phyloP scores from a whole-genome alignment of 176 grass and related monocot species.

The Triticum monococcum region DNA sequence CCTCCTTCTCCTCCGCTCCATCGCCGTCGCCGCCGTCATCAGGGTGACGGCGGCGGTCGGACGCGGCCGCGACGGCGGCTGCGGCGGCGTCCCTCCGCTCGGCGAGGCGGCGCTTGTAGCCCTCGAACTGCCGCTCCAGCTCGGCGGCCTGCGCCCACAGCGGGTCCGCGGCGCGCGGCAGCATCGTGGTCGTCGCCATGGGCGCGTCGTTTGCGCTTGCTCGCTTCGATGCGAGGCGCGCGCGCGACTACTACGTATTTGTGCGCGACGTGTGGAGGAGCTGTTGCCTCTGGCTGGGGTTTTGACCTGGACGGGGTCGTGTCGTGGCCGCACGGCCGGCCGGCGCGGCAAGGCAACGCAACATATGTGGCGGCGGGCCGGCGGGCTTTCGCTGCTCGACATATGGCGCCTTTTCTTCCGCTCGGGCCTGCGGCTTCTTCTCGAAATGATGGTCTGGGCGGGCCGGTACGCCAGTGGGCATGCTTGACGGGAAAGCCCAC shows the following conservation, averaged over 20 bases:
- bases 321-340: slow-evolving; percentile 4
- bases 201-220: neutral
- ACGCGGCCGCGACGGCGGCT: neutral
- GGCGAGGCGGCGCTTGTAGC: slow-evolving; percentile 51
- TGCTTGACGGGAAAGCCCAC: too few species aligned
- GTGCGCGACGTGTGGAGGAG: slow-evolving; percentile 4
- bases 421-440: too few species aligned
- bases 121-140: slow-evolving; percentile 56
- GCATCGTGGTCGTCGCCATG: slow-evolving; percentile 11
- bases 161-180: neutral
- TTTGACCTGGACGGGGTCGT: slow-evolving; percentile 16
- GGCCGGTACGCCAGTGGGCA: too few species aligned
- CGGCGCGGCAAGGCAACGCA: neutral
- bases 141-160: slow-evolving; percentile 59
- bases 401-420: neutral
- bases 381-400: neutral
- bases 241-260: neutral
- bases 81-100: neutral
- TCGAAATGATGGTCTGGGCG: too few species aligned
- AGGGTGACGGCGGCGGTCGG: neutral
- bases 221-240: neutral
- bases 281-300: neutral
- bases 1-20: neutral
- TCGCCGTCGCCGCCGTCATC: neutral
- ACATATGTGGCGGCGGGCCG: too few species aligned